Base-by-base conservation (phyloP, 1,284 basidiomycete species). In the Ustilago nuda region DNA sequence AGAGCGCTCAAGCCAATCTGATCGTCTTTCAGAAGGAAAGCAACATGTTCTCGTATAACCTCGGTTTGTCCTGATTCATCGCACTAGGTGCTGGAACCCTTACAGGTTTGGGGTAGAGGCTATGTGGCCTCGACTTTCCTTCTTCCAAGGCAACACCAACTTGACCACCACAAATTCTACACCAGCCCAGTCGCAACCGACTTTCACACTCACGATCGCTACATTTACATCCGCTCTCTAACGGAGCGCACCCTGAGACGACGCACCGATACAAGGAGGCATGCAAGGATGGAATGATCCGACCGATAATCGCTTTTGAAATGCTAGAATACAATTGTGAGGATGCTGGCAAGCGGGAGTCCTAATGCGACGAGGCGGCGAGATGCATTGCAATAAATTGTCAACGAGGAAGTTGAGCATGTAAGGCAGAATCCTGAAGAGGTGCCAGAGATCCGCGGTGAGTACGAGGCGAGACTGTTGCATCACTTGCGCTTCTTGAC, bases 401-500 rank as follows among this genome's bases (percentile, higher is more conserved):
- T 6, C 9, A 5, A 37, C 23, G 54, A 15, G 23, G 33, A n/a
- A 58, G 43, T 37, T 32, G n/a, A 45, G 37, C 4, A 36, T 9
- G 17, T 13, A 32, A 32, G 39, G 27, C 17, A 33, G 7, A 17
- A 30, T 23, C 9, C 46, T 32, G 36, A 23, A 27, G 35, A 51
- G 4, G 30, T 35, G 46, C 7, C 35, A 43, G 23, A 11, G 15
- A n/a, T 19, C 43, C 43, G 43, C 43, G 19, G 19, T 17, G n/a
- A 45, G n/a, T 45, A 15, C 43, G n/a, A 6, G 13, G 11, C 17
- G 43, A 19, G 43, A 17, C n/a, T 43, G 39, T n/a, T 43, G 33
- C 3, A 43, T 39, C 50, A 76, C 43, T 60, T 64, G 35, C 75
- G 70, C 64, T 73, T 77, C 64, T 73, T 73, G 57, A 77, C 75